phyloP scores from a whole-genome alignment of 129 eudicot genomes.

The Helianthus tuberosus region DNA sequence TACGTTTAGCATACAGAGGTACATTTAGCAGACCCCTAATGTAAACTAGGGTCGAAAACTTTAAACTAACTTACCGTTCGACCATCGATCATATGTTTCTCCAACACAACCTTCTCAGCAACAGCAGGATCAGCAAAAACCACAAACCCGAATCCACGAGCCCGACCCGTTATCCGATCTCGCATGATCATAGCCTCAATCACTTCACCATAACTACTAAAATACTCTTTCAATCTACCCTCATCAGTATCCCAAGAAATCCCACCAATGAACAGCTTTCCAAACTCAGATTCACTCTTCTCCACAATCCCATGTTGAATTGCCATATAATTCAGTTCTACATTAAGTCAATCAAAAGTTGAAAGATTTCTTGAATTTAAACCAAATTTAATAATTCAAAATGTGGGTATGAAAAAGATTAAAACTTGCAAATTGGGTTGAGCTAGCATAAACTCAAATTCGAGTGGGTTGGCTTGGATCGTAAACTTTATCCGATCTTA shows the following conservation, averaged over 20 bases:
- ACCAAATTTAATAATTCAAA: slow-evolving; percentile 23
- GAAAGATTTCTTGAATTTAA: slow-evolving; percentile 19
- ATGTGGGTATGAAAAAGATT: slow-evolving; percentile 13
- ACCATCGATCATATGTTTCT: slow-evolving; percentile 85
- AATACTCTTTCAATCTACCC: slow-evolving; percentile 69
- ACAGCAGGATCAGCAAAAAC: slow-evolving; percentile 76
- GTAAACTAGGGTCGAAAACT: not conserved
- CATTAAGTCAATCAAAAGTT: slow-evolving; percentile 1
- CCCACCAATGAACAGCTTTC: slow-evolving; percentile 90
- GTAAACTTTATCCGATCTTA: no score
- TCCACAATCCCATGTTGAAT: slow-evolving; percentile 14
- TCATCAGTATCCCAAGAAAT: slow-evolving; percentile 95
- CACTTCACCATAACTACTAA: slow-evolving; percentile 68
- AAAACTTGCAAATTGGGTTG: slow-evolving; percentile 6
- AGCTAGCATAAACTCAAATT: no score
- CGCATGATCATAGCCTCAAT: slow-evolving; percentile 88
- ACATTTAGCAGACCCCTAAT: not conserved
- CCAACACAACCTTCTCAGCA: slow-evolving; percentile 81
- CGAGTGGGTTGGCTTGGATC: no score
- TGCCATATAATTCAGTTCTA: not conserved
- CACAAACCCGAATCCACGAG: slow-evolving; percentile 88
- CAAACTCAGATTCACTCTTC: slow-evolving; percentile 65
- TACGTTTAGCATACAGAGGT: not conserved
- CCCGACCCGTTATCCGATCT: slow-evolving; percentile 81
- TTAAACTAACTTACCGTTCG: slow-evolving; percentile 61